Base-by-base conservation (phyloP, 2,329 filamentous ascomycete genomes). In the Aureobasidium pullulans region DNA sequence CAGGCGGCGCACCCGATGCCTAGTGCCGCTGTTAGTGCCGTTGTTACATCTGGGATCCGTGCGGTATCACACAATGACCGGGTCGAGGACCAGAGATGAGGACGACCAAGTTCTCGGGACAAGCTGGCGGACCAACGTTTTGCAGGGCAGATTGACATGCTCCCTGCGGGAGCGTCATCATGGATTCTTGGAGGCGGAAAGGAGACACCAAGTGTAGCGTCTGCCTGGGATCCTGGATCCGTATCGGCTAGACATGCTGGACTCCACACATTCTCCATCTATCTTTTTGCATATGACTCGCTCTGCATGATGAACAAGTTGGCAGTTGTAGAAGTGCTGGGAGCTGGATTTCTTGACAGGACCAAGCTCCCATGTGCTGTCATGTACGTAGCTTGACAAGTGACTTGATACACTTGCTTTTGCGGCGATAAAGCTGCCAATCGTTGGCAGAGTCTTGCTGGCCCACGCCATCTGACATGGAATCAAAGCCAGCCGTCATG, bases 61-160 rank as follows among this genome's bases (percentile, higher is more conserved):
- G 54, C 54, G 34, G 54, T 57, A 48, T 57, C 54, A 57, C 54
- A 57, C 54, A 57, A 57, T 57, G 54, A 57, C 54, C 54, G 54
- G 54, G 54, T 57, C 54, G 54, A 57, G 23, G 42, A 40, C 54
- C 54, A 57, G 54, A 57, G 32, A 57, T 57, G 54, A 57, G 53
- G 29, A 57, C 42, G 39, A 57, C 54, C 54, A 57, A 48, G 43
- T 57, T 47, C 54, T 57, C 54, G 54, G 54, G 54, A 48, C 34
- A 40, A 40, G 43, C 54, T 57, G 42, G 54, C 34, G 54, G 54
- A 57, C 54, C 54, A 57, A 57, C 54, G 36, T 31, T 57, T 47
- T 57, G 54, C 54, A 56, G 50, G 39, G 52, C 54, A 48, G 54
- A 57, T 57, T 57, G 23, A 47, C 54, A 57, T 48, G 42, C 42